Base-by-base conservation (phyloP, 2,329 filamentous ascomycete genomes). In the Macrophomina tecta region DNA sequence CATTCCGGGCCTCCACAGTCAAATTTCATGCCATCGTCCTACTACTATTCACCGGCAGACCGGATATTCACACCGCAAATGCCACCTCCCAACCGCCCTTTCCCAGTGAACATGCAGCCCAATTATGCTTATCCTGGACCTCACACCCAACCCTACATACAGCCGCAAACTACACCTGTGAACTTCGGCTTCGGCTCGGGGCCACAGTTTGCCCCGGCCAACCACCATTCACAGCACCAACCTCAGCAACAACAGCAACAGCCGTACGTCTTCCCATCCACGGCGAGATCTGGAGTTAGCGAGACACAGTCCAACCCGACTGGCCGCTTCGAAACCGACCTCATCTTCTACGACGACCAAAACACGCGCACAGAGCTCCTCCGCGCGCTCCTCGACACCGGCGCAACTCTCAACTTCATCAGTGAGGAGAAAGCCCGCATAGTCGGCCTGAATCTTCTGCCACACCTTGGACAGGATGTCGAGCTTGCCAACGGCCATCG, bases 291-390 rank as follows among this genome's bases (percentile, higher is more conserved):
- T 12, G 36, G 36, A 23, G 14, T 48, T 18, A 6, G n/a, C 4
- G n/a, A 23, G 6, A 9, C n/a, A 2, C 46, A 5, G 6, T 16
- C 46, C 46, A 5, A 7, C 7, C 5, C n/a, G 5, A 23, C n/a
- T 2, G n/a, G 46, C 16, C n/a, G 46, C n/a, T 49, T 49, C 46
- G 46, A 49, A 28, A 49, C 5, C 7, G 46, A 49, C 12, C n/a
- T 56, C 52, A 36, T 36, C 4, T 56, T 56, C 52, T 42, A 8
- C 38, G n/a, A 56, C 16, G 52, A 8, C 16, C 52, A 38, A 14
- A 8, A 56, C 30, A 38, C 52, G 30, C n/a, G 18, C 16, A 49
- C 76, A 75, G 42, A 45, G 16, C 11, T 16, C 5, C 42, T 45
- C 9, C 42, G 42, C 42, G 42, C 5, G 8, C 42, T 45, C 8